Evolutionary conservation across 1,284 basidiomycete species (phyloP).

Genomic region (Pterulicium gracile): DNA sequence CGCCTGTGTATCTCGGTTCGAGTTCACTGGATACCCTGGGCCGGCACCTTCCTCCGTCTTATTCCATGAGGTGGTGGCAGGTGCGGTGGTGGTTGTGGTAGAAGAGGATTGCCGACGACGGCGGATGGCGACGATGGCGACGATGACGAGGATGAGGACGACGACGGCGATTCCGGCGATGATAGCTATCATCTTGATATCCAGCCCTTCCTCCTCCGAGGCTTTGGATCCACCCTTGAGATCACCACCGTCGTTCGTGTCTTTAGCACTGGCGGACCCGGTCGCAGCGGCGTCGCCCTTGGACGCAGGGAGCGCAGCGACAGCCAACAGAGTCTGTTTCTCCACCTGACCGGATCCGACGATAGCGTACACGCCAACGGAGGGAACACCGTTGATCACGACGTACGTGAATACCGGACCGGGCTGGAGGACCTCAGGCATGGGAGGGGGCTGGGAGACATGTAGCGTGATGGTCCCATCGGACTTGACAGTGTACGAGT

Average conservation of each 20-base stretch:
- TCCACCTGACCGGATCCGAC: conserved; percentile 60
- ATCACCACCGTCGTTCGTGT: not conserved
- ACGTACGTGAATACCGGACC: conserved; percentile 69
- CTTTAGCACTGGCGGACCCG: conserved; percentile 23
- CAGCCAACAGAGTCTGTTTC: conserved; percentile 35
- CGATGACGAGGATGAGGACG: not conserved
- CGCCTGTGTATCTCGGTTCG: not conserved
- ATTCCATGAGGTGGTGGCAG: not conserved
- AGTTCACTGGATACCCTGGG: not conserved
- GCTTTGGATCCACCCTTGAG: not conserved
- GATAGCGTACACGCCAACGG: conserved; percentile 52
- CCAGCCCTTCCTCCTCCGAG: not conserved
- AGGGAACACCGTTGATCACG: conserved; percentile 62
- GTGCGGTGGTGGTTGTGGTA: not conserved
- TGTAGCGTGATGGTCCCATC: conserved; percentile 52
- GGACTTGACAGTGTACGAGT: conserved; percentile 43
- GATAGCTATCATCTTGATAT: not conserved
- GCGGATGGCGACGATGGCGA: not conserved
- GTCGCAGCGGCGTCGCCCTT: conserved; percentile 28
- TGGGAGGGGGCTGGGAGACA: conserved; percentile 60
- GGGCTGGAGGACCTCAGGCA: conserved; percentile 61
- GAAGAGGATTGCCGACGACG: not conserved
- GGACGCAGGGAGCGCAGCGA: conserved; percentile 41
- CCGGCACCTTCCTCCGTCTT: no score
- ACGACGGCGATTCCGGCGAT: not conserved